Evolutionary conservation across 257 asterid genomes (phyloP), one percentile per base, ranked within the genome.

Genomic region (Penstemon eatonii): DNA sequence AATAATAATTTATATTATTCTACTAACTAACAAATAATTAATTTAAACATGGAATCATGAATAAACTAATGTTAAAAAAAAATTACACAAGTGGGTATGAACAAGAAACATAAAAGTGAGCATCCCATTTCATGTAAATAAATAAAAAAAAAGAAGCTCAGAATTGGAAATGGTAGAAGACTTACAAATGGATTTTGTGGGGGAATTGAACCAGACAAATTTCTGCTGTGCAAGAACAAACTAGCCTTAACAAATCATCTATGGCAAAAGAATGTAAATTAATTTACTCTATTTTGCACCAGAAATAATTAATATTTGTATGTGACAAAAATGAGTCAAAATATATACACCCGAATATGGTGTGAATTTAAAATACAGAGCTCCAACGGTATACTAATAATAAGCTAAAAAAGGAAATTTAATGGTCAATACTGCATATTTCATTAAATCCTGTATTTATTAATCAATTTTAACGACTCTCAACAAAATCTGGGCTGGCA

Each of bases 331-430:
- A 7, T 15, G 66, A 51, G 62, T 39, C 60, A 36, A 54, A 1
- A 38, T 68, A 7, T 68, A 58, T 55, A 38, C 25, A 61, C 11
- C n/a, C 13, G 40, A 58, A 44, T n/a, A 58, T 43, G 61, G 72
- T 37, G 5, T 10, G 70, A 55, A 49, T 68, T 77, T 78, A 63
- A 78, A 77, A 69, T 43, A 44, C 42, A 49, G 63, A 60, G 58
- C 38, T 65, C 73, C 78, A 78, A 78, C 82, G 82, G 82, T 62
- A 67, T 9, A 19, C 41, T 68, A 63, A 19, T 40, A 7, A 38
- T 46, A 50, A 8, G 56, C 36, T 56, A 7, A 41, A 57, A 57
- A 47, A 19, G 71, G 74, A 60, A 55, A 52, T 18, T 72, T 64
- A 61, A 41, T 55, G 74, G 50, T 12, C 50, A 71, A 66, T 38